Base-by-base conservation (phyloP, 768 basidiomycete genomes). In the Kondoa subrosea region DNA sequence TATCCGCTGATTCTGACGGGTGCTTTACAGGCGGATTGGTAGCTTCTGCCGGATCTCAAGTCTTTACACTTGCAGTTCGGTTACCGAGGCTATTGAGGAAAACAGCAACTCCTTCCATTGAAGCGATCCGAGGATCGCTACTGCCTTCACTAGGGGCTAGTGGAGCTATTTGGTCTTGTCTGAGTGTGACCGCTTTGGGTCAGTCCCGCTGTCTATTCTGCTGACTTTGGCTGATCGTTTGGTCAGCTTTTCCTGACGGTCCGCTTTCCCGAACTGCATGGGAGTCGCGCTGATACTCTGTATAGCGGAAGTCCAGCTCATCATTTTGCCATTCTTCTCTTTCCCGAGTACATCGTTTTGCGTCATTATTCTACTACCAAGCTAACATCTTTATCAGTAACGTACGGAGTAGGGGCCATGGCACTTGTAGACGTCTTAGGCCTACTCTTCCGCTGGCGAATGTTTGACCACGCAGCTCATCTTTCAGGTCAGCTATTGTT, bases 381-480 rank as follows among this genome's bases (percentile, higher is more conserved):
- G 4, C 25, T 25, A 30, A 50, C 40, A 50, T 21, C 21, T 50
- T 50, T 50, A 21, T 21, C 40, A 50, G 40, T 50, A 8, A 21
- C 12, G 21, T 50, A 50, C 21, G 40, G 40, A 50, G 40, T 50
- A 8, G 58, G 25, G 0, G 40, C 62, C 0, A 64, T 73, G 58
- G 60, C 70, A 25, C 31, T 65, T 3, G 56, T 71, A 58, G 72
- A 73, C 50, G 0, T 69, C 34, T 29, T 67, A 31, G 72, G 72
- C 2, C 67, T 73, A 12, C 0, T 71, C 1, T 67, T 66, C 16
- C 70, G 70, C 15, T 71, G 70, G 70, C 26, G 61, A 3, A 32
- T 69, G 60, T 70, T 73, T 30, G 72, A 73, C 56, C 72, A 73
- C 60, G 69, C 68, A 21, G 70, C 70, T 0, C 70, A 71, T 58